These are phyloP conservation scores for Phytophthora colocasiae DNA, from an alignment of 352 stramenopile species.

Conservation along the genomic window DNA sequence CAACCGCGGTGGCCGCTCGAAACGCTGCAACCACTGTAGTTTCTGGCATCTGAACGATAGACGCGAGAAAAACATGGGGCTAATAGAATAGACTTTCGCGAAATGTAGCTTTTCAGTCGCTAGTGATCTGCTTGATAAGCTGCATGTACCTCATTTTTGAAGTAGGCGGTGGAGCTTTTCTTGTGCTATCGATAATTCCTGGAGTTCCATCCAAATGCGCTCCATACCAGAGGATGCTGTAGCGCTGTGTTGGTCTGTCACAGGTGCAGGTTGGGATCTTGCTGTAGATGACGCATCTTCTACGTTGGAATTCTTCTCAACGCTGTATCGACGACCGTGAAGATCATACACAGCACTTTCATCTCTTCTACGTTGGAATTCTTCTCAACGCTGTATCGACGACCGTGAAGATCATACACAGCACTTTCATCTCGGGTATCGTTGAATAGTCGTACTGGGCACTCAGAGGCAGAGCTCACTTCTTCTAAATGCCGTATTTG, in stretches of 20 bases:
- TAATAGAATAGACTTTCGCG: background rate
- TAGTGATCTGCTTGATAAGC: slow-evolving; percentile 17
- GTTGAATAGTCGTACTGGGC: background rate
- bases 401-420: slow-evolving; percentile 75
- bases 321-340: slow-evolving; percentile 55
- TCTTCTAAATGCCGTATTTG: too few species aligned
- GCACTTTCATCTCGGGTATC: slow-evolving; percentile 15
- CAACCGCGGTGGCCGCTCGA: slow-evolving; percentile 81
- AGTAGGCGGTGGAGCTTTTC: slow-evolving; percentile 40
- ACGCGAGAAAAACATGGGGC: background rate
- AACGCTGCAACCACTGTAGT: slow-evolving; percentile 54
- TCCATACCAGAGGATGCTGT: slow-evolving; percentile 21
- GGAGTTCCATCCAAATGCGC: slow-evolving; percentile 55
- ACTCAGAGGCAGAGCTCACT: too few species aligned
- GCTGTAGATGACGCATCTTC: background rate
- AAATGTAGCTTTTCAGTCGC: background rate
- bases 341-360: slow-evolving; percentile 67
- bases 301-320: slow-evolving; percentile 17
- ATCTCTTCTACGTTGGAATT: slow-evolving; percentile 4
- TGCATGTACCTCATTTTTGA: slow-evolving; percentile 19
- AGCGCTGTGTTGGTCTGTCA: background rate
- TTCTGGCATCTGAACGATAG: background rate
- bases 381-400: slow-evolving; percentile 43
- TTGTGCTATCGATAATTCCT: slow-evolving; percentile 48
- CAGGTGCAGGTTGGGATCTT: background rate